Evolutionary conservation across 1,284 basidiomycete genomes (phyloP).

Genomic region (Heterobasidion irregulare): DNA sequence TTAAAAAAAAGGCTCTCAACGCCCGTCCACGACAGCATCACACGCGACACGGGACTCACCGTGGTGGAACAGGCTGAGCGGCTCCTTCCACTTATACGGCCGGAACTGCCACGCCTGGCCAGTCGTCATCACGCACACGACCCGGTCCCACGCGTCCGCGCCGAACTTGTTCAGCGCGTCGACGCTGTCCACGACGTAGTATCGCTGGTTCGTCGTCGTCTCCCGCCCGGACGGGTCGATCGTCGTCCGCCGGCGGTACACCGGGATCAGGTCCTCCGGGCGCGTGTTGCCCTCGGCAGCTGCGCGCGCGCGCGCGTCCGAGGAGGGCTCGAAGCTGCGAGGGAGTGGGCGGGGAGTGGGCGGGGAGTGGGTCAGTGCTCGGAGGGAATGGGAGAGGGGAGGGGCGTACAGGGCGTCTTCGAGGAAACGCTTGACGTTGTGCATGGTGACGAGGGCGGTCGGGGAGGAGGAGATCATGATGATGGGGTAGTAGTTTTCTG

Average conservation of each 20-base stretch:
- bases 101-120: slow-evolving; percentile 98
- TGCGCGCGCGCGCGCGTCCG: slow-evolving; percentile 62
- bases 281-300: slow-evolving; percentile 65
- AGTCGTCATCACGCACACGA: slow-evolving; percentile 95
- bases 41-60: slow-evolving; percentile 40
- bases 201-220: slow-evolving; percentile 24
- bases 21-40: not conserved
- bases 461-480: slow-evolving; percentile 96
- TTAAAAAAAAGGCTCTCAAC: not conserved
- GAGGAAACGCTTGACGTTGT: slow-evolving; percentile 91
- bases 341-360: no score
- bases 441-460: slow-evolving; percentile 93
- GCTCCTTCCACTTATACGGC: slow-evolving; percentile 94
- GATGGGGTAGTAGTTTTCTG: slow-evolving; percentile 77
- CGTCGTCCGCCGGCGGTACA: slow-evolving; percentile 69
- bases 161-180: slow-evolving; percentile 92
- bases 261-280: slow-evolving; percentile 78
- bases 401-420: slow-evolving; percentile 75
- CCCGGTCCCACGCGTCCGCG: slow-evolving; percentile 88
- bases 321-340: slow-evolving; percentile 74
- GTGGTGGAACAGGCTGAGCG: slow-evolving; percentile 86
- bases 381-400: not conserved
- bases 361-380: not conserved
- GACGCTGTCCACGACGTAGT: slow-evolving; percentile 87
- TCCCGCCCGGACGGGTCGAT: slow-evolving; percentile 46